Percentiles rank a stretch among this genome's conserved stretches.
Conservation (phyloP, 1,139 yeast species). For the Kazachstania sp. region DNA sequence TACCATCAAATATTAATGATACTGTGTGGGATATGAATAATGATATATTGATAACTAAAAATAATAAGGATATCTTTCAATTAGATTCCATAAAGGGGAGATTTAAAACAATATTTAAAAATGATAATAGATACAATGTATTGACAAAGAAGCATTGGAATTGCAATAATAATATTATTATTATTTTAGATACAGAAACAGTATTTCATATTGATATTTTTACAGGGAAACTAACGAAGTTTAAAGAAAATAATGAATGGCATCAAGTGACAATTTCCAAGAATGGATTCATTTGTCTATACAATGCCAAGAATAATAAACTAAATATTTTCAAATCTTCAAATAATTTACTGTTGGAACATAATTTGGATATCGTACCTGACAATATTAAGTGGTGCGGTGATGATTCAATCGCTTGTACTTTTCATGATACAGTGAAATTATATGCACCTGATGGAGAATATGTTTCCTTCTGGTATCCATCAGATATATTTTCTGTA, state of each 20-base stretch:
- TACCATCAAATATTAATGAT: constrained; percentile 35
- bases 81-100: constrained; percentile 5
- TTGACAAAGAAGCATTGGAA: constrained; percentile 28
- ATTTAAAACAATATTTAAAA: constrained; percentile 16
- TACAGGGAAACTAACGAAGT: constrained; percentile 13
- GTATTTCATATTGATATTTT: constrained; percentile 14
- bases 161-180: constrained; percentile 13
- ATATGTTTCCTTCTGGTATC: constrained; percentile 36
- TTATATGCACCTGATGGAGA: constrained; percentile 67
- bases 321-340: constrained; percentile 47
- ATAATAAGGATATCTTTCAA: constrained; percentile 19
- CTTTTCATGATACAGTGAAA: constrained; percentile 52
- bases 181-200: constrained; percentile 21
- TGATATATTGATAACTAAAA: constrained; percentile 15
- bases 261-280: constrained; percentile 47
- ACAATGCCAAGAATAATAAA: constrained; percentile 37
- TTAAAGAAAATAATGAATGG: constrained; percentile 46
- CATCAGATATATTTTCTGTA: constrained; percentile 35
- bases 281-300: constrained; percentile 52
- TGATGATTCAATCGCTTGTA: constrained; percentile 61
- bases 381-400: constrained; percentile 72
- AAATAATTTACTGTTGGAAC: constrained; percentile 45
- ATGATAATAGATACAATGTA: constrained; percentile 18
- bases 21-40: constrained; percentile 26
- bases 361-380: constrained; percentile 33